Conservation (phyloP, 2,329 filamentous ascomycete species). For the Neofusicoccum umdonicola region DNA sequence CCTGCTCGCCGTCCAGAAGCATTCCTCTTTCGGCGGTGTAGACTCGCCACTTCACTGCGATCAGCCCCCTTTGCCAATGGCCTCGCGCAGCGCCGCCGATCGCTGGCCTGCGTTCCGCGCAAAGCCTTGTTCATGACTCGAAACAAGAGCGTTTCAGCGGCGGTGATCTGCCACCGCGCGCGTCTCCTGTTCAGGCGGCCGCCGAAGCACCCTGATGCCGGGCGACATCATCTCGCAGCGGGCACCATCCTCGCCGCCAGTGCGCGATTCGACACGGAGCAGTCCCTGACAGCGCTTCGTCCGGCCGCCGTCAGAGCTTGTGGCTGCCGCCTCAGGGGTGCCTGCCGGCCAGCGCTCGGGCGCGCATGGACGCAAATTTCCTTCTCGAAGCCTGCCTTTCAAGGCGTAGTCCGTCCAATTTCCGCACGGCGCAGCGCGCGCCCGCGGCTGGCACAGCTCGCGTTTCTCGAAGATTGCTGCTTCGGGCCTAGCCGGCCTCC, state of each 20-base stretch:
- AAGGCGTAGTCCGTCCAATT: slow-evolving; percentile 28
- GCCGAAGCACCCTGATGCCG: slow-evolving; percentile 2
- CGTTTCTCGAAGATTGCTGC: slow-evolving; percentile 40
- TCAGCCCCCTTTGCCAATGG: background rate
- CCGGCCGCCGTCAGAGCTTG: slow-evolving; percentile 21
- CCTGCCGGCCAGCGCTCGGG: slow-evolving; percentile 28
- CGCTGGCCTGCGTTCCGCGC: background rate
- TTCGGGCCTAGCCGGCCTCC: slow-evolving; percentile 21
- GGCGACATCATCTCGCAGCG: slow-evolving; percentile 13
- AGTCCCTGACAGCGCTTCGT: slow-evolving; percentile 16
- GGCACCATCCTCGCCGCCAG: slow-evolving; percentile 6
- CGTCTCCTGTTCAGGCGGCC: slow-evolving; percentile 5
- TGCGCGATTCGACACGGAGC: slow-evolving; percentile 12
- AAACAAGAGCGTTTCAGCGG: slow-evolving; percentile 3
- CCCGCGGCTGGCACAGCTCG: slow-evolving; percentile 27
- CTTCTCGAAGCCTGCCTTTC: slow-evolving; percentile 30
- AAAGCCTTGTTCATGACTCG: background rate
- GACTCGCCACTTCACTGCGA: slow-evolving; percentile 13
- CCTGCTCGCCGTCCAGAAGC: slow-evolving; percentile 4
- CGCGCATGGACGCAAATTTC: slow-evolving; percentile 27
- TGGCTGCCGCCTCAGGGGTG: slow-evolving; percentile 26
- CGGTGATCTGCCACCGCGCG: slow-evolving; percentile 6
- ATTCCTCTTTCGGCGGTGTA: slow-evolving; percentile 16
- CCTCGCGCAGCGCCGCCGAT: background rate
- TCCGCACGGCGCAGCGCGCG: slow-evolving; percentile 28